A percentile compares a stretch with the other conserved stretches of the same genome.
Evolutionary conservation across 345 rosid genomes (phyloP).

Genomic region (Salix caprea): DNA sequence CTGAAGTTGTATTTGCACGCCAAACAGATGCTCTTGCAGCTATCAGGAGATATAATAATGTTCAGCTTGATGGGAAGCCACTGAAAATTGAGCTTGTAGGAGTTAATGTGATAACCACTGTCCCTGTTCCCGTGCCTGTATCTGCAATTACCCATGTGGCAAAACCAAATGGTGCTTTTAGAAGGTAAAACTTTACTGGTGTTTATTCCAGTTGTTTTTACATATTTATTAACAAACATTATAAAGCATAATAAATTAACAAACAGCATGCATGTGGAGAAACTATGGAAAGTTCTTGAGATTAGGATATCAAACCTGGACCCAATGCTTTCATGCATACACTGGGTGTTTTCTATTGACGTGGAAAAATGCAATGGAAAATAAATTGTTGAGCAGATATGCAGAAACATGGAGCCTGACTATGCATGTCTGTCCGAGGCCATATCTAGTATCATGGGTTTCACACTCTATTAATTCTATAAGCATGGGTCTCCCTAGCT

Average conservation of each 20-base stretch:
- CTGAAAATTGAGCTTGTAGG: constrained; percentile 24
- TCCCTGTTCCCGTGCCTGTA: constrained; percentile 6
- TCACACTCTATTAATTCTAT: no score
- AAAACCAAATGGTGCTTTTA: not conserved
- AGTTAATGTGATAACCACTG: constrained; percentile 4
- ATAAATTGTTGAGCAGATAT: not conserved
- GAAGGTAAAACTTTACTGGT: constrained; percentile 15
- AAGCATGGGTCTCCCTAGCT: no score
- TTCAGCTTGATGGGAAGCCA: constrained; percentile 30
- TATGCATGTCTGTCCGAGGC: not conserved
- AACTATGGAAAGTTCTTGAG: not conserved
- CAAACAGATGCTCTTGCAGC: constrained; percentile 23
- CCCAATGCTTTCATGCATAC: not conserved
- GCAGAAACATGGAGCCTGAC: not conserved
- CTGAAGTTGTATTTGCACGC: constrained; percentile 21
- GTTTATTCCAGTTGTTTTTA: not conserved
- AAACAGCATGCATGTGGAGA: no score
- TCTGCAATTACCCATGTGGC: not conserved
- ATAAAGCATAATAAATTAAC: no score
- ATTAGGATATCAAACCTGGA: not conserved
- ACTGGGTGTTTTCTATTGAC: not conserved
- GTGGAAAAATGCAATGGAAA: not conserved
- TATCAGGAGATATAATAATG: constrained; percentile 20
- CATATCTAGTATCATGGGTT: no score
- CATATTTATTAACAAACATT: not conserved